These are phyloP conservation scores for Entomortierella beljakovae DNA, from an alignment of 192 early-diverging fungal genomes.

Conservation along the genomic window DNA sequence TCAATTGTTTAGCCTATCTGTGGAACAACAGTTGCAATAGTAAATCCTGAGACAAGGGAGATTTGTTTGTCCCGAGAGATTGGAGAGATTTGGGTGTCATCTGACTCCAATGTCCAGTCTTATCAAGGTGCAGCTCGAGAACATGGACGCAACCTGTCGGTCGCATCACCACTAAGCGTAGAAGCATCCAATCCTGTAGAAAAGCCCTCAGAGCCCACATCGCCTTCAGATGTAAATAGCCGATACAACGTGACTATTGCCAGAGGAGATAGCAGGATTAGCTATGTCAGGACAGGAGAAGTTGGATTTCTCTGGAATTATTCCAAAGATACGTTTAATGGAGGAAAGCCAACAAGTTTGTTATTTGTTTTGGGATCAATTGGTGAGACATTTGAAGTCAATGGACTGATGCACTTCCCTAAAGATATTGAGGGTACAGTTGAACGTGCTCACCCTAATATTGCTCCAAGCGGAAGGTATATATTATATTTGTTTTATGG, in stretches of 20 bases:
- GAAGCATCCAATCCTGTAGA: constrained; percentile 26
- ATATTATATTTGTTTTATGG: too few relatives aligned
- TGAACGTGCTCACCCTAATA: constrained; percentile 70
- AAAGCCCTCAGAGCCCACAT: constrained; percentile 19
- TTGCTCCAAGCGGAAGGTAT: constrained; percentile 63
- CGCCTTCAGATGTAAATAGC: constrained; percentile 44
- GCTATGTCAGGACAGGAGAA: constrained; percentile 85
- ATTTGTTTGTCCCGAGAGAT: constrained; percentile 76
- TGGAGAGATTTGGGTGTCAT: constrained; percentile 91
- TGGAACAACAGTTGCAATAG: constrained; percentile 83
- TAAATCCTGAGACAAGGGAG: constrained; percentile 79
- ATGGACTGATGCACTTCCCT: constrained; percentile 80
- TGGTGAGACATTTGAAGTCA: constrained; percentile 75
- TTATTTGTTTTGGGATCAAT: constrained; percentile 84
- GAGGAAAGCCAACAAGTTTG: constrained; percentile 58
- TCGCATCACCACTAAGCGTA: constrained; percentile 34
- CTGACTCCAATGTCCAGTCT: constrained; percentile 64
- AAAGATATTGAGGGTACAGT: constrained; percentile 80
- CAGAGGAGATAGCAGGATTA: constrained; percentile 66
- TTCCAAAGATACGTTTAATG: constrained; percentile 60
- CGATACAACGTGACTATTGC: constrained; percentile 65
- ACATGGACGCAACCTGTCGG: constrained; percentile 39
- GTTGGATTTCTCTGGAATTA: constrained; percentile 86
- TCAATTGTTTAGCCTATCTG: constrained; percentile 37
- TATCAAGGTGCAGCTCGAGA: constrained; percentile 56